These are phyloP conservation scores for Tetrahymena thermophila DNA, from an alignment of 73 alveolate species.

Conservation along the genomic window DNA sequence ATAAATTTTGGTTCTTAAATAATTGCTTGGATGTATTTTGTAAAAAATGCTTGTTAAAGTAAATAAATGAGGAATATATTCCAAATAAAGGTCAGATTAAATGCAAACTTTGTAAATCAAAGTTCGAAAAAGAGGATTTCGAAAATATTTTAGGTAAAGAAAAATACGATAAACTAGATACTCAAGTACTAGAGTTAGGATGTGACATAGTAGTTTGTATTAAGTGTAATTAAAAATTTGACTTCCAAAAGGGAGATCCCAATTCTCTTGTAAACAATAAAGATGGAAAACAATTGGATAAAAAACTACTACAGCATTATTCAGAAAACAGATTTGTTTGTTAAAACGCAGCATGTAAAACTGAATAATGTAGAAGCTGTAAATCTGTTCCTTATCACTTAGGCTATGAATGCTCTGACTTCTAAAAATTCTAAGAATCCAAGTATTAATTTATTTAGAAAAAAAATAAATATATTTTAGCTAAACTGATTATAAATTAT, in stretches of 20 bases:
- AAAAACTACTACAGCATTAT: constrained; percentile 57
- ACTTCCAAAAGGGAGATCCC: constrained; percentile 23
- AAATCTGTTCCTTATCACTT: constrained; percentile 80
- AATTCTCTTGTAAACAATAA: neutral
- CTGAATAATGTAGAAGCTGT: constrained; percentile 72
- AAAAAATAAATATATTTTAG: neutral
- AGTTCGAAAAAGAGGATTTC: neutral
- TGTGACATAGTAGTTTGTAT: constrained; percentile 8
- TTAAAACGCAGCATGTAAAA: constrained; percentile 58
- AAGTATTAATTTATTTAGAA: neutral
- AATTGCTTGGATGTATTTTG: neutral
- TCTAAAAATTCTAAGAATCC: constrained; percentile 17
- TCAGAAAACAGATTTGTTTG: constrained; percentile 67
- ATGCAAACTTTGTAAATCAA: neutral
- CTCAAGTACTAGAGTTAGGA: neutral
- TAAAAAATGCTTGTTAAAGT: neutral
- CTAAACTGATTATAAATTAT: constrained; percentile 6
- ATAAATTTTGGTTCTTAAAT: neutral
- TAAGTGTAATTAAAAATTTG: constrained; percentile 40
- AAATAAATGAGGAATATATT: neutral
- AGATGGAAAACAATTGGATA: neutral
- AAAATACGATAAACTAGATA: constrained; percentile 1
- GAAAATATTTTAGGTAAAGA: constrained; percentile 10
- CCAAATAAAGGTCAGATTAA: neutral
- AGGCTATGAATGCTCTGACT: constrained; percentile 73